A percentile compares a stretch with the other conserved stretches of the same genome.
Conservation (phyloP, 2,329 filamentous ascomycete species). For the Fusarium robinianum region DNA sequence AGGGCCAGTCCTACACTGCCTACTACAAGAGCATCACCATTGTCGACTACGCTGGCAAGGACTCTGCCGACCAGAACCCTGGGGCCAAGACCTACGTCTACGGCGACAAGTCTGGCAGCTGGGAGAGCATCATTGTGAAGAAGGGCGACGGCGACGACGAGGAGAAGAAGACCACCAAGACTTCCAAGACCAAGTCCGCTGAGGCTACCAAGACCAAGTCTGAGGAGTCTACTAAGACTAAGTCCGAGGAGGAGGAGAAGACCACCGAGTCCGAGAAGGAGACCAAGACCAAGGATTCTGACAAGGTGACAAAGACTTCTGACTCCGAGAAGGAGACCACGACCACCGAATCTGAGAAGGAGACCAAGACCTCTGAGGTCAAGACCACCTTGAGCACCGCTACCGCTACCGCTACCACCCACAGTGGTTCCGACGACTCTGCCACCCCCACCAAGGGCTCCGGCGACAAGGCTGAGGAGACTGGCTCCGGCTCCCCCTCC, state of each 20-base stretch:
- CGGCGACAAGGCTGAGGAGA: conserved; percentile 6
- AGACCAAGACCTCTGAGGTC: conserved; percentile 18
- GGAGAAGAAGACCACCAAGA: conserved; percentile 25
- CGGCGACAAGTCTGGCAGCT: conserved; percentile 53
- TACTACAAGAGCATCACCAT: conserved; percentile 63
- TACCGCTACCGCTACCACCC: conserved; percentile 10
- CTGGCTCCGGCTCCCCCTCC: conserved; percentile 19
- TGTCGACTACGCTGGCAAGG: conserved; percentile 58
- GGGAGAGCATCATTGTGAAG: conserved; percentile 56
- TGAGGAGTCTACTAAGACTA: conserved; percentile 8
- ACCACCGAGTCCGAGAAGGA: conserved; percentile 19
- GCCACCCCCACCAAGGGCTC: conserved; percentile 31
- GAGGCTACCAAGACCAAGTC: conserved; percentile 24
- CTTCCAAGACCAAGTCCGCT: conserved; percentile 20
- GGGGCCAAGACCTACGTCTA: conserved; percentile 58
- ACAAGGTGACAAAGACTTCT: background rate
- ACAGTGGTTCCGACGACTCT: conserved; percentile 22
- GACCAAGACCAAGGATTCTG: conserved; percentile 9
- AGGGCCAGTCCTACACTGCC: conserved; percentile 58
- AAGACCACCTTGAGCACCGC: conserved; percentile 29
- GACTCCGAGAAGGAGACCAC: conserved; percentile 19
- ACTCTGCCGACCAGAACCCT: conserved; percentile 41
- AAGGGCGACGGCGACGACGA: conserved; percentile 42
- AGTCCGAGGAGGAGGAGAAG: conserved; percentile 8
- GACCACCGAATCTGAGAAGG: conserved; percentile 13